Percentiles rank a stretch among this genome's conserved stretches.
Conservation (phyloP, 352 stramenopile species). For the Halophytophthora batemanensis region DNA sequence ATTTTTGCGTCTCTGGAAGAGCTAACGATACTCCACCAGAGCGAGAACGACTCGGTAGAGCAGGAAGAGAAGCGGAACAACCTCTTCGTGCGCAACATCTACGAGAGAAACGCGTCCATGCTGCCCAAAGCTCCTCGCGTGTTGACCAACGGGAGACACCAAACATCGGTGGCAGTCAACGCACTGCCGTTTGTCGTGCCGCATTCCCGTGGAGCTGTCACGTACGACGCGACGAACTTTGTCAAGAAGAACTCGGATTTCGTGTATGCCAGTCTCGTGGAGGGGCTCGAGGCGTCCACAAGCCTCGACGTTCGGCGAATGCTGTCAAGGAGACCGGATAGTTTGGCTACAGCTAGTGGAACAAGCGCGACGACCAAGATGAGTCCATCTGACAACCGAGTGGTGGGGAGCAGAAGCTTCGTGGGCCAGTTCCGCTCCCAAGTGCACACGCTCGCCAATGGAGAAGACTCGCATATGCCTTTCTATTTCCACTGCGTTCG, state of each 20-base stretch:
- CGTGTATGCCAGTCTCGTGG: slow-evolving; percentile 32
- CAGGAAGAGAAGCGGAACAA: slow-evolving; percentile 66
- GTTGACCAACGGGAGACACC: slow-evolving; percentile 6
- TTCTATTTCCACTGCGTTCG: slow-evolving; percentile 58
- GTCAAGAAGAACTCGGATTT: slow-evolving; percentile 74
- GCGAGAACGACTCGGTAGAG: slow-evolving; percentile 34
- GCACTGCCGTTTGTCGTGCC: slow-evolving; percentile 43
- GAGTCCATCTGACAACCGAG: slow-evolving; percentile 1
- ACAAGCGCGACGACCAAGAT: slow-evolving; percentile 2
- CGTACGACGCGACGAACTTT: slow-evolving; percentile 64
- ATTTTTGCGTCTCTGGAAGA: slow-evolving; percentile 72
- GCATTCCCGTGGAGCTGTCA: slow-evolving; percentile 40
- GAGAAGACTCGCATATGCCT: slow-evolving; percentile 22
- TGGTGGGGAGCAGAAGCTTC: slow-evolving; percentile 26
- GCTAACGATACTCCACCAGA: slow-evolving; percentile 58
- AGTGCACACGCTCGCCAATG: slow-evolving; percentile 20
- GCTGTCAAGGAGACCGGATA: slow-evolving; percentile 10
- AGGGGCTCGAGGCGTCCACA: slow-evolving; percentile 26
- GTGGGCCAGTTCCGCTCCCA: slow-evolving; percentile 45
- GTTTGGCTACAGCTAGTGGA: background rate
- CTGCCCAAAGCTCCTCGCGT: slow-evolving; percentile 22
- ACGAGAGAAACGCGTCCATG: slow-evolving; percentile 39
- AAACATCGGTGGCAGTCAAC: slow-evolving; percentile 5
- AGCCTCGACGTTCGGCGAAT: slow-evolving; percentile 28
- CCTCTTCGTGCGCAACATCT: slow-evolving; percentile 65